These are phyloP conservation scores for Candida schatavii DNA, from an alignment of 805 yeast genomes.

Conservation along the genomic window DNA sequence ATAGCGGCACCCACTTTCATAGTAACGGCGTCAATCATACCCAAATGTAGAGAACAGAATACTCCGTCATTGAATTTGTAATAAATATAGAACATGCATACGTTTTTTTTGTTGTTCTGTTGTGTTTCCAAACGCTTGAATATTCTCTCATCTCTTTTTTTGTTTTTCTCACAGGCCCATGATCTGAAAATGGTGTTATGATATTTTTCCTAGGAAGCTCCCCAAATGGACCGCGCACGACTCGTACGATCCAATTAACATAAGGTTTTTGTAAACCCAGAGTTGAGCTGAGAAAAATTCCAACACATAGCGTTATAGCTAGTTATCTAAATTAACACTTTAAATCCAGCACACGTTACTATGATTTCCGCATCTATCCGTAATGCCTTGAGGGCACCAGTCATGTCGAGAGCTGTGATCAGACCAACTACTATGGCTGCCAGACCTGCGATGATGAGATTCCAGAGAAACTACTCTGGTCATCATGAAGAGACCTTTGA, in stretches of 20 bases:
- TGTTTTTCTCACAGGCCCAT: too few species aligned
- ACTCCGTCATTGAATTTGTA: too few species aligned
- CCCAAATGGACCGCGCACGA: conserved; percentile 3
- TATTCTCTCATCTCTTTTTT: too few species aligned
- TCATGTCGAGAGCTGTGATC: conserved; percentile 25
- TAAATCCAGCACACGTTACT: conserved; percentile 6
- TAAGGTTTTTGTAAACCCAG: conserved; percentile 5
- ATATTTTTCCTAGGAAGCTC: too few species aligned
- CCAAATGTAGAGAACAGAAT: too few species aligned
- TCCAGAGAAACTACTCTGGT: conserved; percentile 67
- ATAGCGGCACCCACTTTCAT: too few species aligned
- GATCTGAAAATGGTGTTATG: too few species aligned
- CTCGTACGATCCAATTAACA: conserved; percentile 9
- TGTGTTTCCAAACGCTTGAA: too few species aligned
- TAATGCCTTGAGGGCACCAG: conserved; percentile 39
- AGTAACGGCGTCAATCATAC: too few species aligned
- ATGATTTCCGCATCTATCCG: conserved; percentile 42
- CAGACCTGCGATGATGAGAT: conserved; percentile 15
- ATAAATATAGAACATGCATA: too few species aligned
- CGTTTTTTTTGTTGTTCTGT: too few species aligned
- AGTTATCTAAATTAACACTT: neutral
- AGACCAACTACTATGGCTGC: conserved; percentile 16
- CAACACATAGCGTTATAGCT: neutral
- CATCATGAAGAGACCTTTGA: conserved; percentile 93
- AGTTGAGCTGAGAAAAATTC: neutral